phyloP scores from a whole-genome alignment of 2,329 filamentous ascomycete species.

The Fusarium sp. region DNA sequence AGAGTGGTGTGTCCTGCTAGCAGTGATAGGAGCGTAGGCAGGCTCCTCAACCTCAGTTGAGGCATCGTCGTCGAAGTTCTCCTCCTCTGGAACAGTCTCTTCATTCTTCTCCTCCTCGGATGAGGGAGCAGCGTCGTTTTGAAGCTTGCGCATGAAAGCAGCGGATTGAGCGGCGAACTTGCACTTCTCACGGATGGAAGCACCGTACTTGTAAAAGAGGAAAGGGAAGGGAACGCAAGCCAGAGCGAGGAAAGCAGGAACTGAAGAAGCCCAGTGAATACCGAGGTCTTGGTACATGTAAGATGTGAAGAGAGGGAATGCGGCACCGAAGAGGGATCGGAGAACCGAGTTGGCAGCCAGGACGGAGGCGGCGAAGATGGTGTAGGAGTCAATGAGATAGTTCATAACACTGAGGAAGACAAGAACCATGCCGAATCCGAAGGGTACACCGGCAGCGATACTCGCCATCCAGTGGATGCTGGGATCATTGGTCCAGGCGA shows the following conservation, averaged over 20 bases:
- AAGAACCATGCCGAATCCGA: conserved; percentile 66
- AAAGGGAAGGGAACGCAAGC: conserved; percentile 37
- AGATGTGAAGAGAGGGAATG: conserved; percentile 31
- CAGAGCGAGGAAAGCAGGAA: conserved; percentile 29
- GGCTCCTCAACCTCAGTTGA: conserved; percentile 32
- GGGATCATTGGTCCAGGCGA: conserved; percentile 66
- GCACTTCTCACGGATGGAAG: conserved; percentile 33
- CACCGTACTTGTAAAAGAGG: conserved; percentile 36
- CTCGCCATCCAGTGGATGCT: conserved; percentile 63
- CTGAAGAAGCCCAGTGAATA: conserved; percentile 34
- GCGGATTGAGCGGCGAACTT: conserved; percentile 34
- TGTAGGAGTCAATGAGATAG: conserved; percentile 37
- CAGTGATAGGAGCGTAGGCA: conserved; percentile 24
- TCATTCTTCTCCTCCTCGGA: conserved; percentile 24
- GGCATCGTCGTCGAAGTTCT: conserved; percentile 25
- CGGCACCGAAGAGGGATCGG: conserved; percentile 33
- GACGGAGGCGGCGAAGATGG: conserved; percentile 35
- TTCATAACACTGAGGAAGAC: conserved; percentile 39
- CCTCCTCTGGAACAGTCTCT: conserved; percentile 1
- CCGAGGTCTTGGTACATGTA: conserved; percentile 35
- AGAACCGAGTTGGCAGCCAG: conserved; percentile 31
- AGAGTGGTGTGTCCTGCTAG: conserved; percentile 12
- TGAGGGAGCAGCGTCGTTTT: not conserved
- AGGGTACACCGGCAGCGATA: conserved; percentile 49
- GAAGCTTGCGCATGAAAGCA: conserved; percentile 34